Evolutionary conservation across 495 filamentous ascomycete genomes (phyloP).

Genomic region (Neurospora pannonica): DNA sequence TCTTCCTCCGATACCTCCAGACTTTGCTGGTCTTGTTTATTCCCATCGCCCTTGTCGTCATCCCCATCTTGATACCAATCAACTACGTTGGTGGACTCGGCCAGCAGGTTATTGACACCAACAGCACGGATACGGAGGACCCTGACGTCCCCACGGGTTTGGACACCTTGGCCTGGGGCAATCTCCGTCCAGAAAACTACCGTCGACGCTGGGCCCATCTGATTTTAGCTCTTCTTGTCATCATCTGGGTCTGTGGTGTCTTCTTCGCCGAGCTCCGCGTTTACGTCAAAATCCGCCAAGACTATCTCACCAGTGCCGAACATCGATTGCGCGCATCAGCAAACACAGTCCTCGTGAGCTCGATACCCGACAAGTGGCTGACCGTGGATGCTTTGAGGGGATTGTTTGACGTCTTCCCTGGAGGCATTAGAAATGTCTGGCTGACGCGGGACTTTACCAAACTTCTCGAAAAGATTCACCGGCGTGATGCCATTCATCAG

Average conservation of each 20-base stretch:
- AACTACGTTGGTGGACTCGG: constrained; percentile 70
- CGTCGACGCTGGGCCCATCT: constrained; percentile 84
- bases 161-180: constrained; percentile 83
- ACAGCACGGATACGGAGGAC: constrained; percentile 2
- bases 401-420: constrained; percentile 95
- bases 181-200: constrained; percentile 62
- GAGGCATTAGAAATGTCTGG: constrained; percentile 93
- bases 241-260: constrained; percentile 77
- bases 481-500: constrained; percentile 59
- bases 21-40: constrained; percentile 90
- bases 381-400: constrained; percentile 66
- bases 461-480: constrained; percentile 76
- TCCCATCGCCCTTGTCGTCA: constrained; percentile 64
- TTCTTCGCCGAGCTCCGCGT: constrained; percentile 80
- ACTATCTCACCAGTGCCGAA: constrained; percentile 90
- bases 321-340: constrained; percentile 92
- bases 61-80: constrained; percentile 79
- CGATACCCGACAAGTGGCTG: constrained; percentile 84
- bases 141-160: constrained; percentile 43
- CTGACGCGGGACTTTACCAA: constrained; percentile 87
- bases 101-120: constrained; percentile 14
- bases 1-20: constrained; percentile 91
- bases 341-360: constrained; percentile 85
- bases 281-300: constrained; percentile 91
- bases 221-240: constrained; percentile 66